Percentiles rank a stretch among this genome's conserved stretches.
phyloP scores from a whole-genome alignment of 2,329 filamentous ascomycete genomes.

The Colletotrichum spaethianum region DNA sequence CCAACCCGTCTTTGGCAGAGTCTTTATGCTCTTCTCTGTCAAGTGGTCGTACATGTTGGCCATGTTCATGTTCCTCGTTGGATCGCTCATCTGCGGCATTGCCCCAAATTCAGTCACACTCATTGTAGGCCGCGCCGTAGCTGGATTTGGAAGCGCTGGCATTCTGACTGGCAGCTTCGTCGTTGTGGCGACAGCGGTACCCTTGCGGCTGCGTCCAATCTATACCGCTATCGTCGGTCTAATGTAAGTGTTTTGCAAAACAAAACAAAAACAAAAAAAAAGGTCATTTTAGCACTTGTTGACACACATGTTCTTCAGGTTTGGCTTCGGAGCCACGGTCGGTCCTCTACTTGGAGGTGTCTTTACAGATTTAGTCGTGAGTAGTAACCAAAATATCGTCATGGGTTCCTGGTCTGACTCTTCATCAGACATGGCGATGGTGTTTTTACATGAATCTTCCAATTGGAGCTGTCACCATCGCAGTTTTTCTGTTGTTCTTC shows the following conservation, averaged over 20 bases:
- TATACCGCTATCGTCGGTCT: slow-evolving; percentile 51
- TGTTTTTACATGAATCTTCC: slow-evolving; percentile 43
- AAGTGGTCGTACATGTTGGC: slow-evolving; percentile 45
- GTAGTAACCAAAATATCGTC: slow-evolving; percentile 14
- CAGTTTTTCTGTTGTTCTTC: slow-evolving; percentile 47
- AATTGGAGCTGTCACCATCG: slow-evolving; percentile 49
- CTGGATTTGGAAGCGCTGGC: slow-evolving; percentile 42
- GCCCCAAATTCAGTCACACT: slow-evolving; percentile 31
- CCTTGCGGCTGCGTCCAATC: slow-evolving; percentile 48
- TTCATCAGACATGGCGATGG: slow-evolving; percentile 43
- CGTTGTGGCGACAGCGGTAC: slow-evolving; percentile 50
- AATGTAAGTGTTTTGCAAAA: slow-evolving; percentile 45
- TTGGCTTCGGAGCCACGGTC: slow-evolving; percentile 52
- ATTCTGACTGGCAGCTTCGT: slow-evolving; percentile 54
- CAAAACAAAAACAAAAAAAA: no score
- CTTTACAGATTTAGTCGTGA: slow-evolving; percentile 53
- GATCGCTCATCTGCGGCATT: slow-evolving; percentile 31
- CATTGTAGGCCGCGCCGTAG: slow-evolving; percentile 35
- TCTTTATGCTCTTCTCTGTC: slow-evolving; percentile 56
- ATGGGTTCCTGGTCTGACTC: slow-evolving; percentile 28
- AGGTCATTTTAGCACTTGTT: background rate
- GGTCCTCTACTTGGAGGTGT: slow-evolving; percentile 54
- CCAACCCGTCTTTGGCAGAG: slow-evolving; percentile 47
- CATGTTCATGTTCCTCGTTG: slow-evolving; percentile 31
- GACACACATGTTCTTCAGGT: slow-evolving; percentile 43